A percentile compares a stretch with the other conserved stretches of the same genome.
Conservation (phyloP, 768 basidiomycete species). For the Amylocystis lapponica region DNA sequence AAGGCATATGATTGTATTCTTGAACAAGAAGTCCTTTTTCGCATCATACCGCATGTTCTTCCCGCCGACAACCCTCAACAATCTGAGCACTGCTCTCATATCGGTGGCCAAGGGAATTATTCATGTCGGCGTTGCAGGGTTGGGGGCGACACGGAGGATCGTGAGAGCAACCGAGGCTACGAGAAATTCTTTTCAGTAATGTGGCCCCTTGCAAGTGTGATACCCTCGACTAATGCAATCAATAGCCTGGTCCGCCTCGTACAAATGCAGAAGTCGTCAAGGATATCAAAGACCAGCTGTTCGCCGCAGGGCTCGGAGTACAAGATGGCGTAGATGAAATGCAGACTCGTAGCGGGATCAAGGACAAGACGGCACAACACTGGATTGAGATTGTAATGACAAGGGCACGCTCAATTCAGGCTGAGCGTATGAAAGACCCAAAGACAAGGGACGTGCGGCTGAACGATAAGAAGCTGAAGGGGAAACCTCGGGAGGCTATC, state of each 20-base stretch:
- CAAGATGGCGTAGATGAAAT: conserved; percentile 18
- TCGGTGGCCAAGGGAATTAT: conserved; percentile 34
- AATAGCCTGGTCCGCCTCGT: conserved; percentile 1
- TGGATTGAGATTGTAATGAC: conserved; percentile 32
- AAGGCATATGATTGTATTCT: conserved; percentile 9
- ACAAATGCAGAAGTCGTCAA: conserved; percentile 13
- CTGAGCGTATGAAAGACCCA: neutral
- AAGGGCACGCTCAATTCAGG: neutral
- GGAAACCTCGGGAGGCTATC: neutral
- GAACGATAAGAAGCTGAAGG: neutral
- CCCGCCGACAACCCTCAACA: conserved; percentile 22
- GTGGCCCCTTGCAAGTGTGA: neutral
- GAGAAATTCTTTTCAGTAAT: conserved; percentile 3
- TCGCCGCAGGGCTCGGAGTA: conserved; percentile 28
- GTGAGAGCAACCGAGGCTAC: conserved; percentile 1
- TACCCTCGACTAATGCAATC: neutral
- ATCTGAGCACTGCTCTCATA: conserved; percentile 24
- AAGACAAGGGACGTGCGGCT: conserved; percentile 1
- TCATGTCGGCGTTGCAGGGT: conserved; percentile 26
- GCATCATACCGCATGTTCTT: conserved; percentile 1
- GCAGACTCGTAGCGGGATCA: conserved; percentile 32
- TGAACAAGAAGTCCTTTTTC: conserved; percentile 6
- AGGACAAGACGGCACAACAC: conserved; percentile 32
- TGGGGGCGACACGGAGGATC: conserved; percentile 2
- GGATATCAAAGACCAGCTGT: conserved; percentile 27